A percentile compares a stretch with the other conserved stretches of the same genome.
Evolutionary conservation across 2,329 filamentous ascomycete genomes (phyloP).

Genomic region (Phyllosticta citrichinensis): DNA sequence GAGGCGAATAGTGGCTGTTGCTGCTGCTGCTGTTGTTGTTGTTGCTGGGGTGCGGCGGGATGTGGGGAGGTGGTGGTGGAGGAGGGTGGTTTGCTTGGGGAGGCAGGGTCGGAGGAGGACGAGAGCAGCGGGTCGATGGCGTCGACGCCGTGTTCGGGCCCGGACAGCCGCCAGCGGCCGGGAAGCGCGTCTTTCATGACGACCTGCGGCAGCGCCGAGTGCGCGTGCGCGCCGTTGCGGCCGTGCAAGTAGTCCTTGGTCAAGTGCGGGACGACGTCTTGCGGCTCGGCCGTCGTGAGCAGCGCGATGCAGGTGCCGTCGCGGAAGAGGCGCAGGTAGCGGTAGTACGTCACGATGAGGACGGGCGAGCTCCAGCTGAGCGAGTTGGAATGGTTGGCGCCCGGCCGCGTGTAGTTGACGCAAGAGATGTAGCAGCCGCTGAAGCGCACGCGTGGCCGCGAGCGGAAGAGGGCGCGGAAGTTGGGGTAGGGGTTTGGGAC

Average conservation of each 20-base stretch:
- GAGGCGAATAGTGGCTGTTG: not conserved
- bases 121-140: not conserved
- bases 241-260: conserved; percentile 56
- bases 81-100: not conserved
- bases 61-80: not conserved
- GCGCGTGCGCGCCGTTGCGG: conserved; percentile 22
- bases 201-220: conserved; percentile 28
- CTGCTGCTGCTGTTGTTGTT: not conserved
- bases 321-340: conserved; percentile 89
- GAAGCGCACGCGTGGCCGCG: conserved; percentile 78
- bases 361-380: conserved; percentile 69
- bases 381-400: conserved; percentile 59
- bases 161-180: conserved; percentile 57
- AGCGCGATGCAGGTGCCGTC: conserved; percentile 77
- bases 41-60: not conserved
- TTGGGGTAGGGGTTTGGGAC: conserved; percentile 29
- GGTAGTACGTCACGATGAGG: conserved; percentile 95
- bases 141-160: conserved; percentile 25
- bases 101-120: not conserved
- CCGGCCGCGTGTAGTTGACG: conserved; percentile 84
- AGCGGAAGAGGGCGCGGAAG: conserved; percentile 62
- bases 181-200: conserved; percentile 60
- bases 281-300: conserved; percentile 68
- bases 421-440: conserved; percentile 95
- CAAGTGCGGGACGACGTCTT: conserved; percentile 79